Base-by-base conservation (phyloP, 1,284 basidiomycete genomes). In the Anthracocystis panici-leucophaei region DNA sequence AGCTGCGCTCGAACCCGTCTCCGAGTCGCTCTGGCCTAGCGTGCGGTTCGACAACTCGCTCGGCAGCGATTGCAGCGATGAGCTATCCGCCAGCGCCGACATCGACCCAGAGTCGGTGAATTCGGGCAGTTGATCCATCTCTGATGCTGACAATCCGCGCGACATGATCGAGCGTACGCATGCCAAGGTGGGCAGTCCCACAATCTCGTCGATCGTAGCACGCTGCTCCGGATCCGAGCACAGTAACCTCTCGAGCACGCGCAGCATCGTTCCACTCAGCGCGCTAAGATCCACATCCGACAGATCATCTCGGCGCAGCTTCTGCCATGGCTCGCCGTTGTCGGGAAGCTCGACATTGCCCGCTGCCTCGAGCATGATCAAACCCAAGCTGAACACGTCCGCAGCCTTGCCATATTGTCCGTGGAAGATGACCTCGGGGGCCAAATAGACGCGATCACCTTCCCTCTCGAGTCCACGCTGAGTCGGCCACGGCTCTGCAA, bases 391-490 rank as follows among this genome's bases (percentile, higher is more conserved):
- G 88, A 97, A 99, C 58, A 99, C 91, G 87, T 99, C 97, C 52
- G 95, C 96, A 53, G 93, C 93, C 87, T 92, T 93, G 82, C 95
- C 91, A 85, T 97, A 99, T 59, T 89, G 88, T 29, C 95, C 96
- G 83, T 92, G 91, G 46, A 75, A 77, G 58, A 99, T 88, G 62
- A 99, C 93, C 87, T 99, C 97, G 4, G 95, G 94, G n/a, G 97
- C 95, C 87, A 99, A 90, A 87, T 99, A 99, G 74, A 97, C 89
- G 82, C 98, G 92, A 86, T 99, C 97, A 11, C 97, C 97, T 86
- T 99, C 97, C 89, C 86, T 97, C 95, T 84, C 83, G 8, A 84
- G 65, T 42, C 69, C 67, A 3, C 64, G 53, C 21, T 56, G 59
- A 33, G 23, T 23, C 11, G 59, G 63, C 64, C 59, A 65, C 11